Evolutionary conservation across 2,329 filamentous ascomycete genomes (phyloP).

Genomic region (Colletotrichum tofieldiae): DNA sequence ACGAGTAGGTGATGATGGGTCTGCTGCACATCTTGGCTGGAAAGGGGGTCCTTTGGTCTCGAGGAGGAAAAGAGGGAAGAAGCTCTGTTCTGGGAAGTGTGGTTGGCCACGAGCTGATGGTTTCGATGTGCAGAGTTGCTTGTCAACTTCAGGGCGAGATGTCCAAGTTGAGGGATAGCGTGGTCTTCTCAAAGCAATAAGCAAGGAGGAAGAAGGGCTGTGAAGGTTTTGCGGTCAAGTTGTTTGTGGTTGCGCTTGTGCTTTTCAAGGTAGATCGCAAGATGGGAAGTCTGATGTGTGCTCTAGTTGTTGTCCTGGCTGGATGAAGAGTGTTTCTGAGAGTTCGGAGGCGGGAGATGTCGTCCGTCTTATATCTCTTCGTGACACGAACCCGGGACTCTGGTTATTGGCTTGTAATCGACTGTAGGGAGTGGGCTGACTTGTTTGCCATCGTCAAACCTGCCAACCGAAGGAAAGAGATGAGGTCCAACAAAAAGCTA

Average conservation of each 20-base stretch:
- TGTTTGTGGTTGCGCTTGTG: too few species aligned
- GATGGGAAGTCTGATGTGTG: neutral
- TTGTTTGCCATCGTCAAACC: conserved; percentile 45
- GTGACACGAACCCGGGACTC: conserved; percentile 41
- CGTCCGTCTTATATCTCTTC: conserved; percentile 43
- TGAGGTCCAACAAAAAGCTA: conserved; percentile 35
- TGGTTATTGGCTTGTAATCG: conserved; percentile 43
- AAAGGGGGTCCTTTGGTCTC: neutral
- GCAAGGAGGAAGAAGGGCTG: neutral
- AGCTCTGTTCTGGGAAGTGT: neutral
- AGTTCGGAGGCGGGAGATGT: conserved; percentile 22
- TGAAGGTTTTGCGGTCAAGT: neutral
- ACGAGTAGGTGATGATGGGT: conserved; percentile 23
- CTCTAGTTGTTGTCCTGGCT: conserved; percentile 13
- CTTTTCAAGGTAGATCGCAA: neutral
- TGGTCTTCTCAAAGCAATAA: neutral
- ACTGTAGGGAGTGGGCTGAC: conserved; percentile 41
- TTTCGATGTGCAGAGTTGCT: neutral
- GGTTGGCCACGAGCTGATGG: neutral
- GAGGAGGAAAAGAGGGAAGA: neutral
- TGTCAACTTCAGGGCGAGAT: neutral
- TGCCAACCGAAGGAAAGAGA: conserved; percentile 36
- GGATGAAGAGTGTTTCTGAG: conserved; percentile 24
- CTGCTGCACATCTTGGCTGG: conserved; percentile 27
- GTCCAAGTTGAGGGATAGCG: neutral